phyloP scores from a whole-genome alignment of 352 stramenopile genomes.

The Globisporangium okanoganense region DNA sequence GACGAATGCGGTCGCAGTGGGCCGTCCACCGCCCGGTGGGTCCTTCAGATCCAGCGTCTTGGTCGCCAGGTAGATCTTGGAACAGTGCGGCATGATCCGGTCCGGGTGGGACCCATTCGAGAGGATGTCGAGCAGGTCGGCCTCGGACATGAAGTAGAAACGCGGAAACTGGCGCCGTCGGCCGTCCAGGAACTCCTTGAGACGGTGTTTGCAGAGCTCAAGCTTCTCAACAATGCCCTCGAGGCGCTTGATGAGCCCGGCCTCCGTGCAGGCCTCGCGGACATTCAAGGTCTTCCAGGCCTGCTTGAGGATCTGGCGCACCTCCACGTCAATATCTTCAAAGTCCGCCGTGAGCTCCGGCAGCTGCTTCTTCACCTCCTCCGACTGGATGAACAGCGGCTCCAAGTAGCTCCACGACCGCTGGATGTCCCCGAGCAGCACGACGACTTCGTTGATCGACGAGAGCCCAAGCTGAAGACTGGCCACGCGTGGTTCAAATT shows the following conservation, averaged over 20 bases:
- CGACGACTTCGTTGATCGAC: constrained; percentile 91
- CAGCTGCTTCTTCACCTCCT: constrained; percentile 96
- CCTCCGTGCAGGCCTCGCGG: constrained; percentile 85
- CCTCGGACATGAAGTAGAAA: constrained; percentile 91
- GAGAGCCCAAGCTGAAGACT: constrained; percentile 85
- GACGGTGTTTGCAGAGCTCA: constrained; percentile 92
- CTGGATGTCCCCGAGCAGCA: constrained; percentile 94
- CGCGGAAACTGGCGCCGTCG: constrained; percentile 92
- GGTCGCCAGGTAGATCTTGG: constrained; percentile 94
- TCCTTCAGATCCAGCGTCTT: constrained; percentile 90
- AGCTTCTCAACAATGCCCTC: constrained; percentile 92
- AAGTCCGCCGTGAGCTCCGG: constrained; percentile 93
- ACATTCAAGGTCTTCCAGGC: constrained; percentile 91
- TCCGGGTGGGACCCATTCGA: constrained; percentile 93
- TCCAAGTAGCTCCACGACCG: constrained; percentile 95
- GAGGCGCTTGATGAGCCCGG: constrained; percentile 86
- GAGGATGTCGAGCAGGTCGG: constrained; percentile 94
- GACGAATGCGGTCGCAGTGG: constrained; percentile 90
- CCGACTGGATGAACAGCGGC: constrained; percentile 94
- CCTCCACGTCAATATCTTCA: constrained; percentile 92
- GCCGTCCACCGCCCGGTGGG: constrained; percentile 43
- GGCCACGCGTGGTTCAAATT: constrained; percentile 93
- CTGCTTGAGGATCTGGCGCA: constrained; percentile 82
- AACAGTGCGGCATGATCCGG: constrained; percentile 94
- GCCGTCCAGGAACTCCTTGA: constrained; percentile 95